Evolutionary conservation across 2,329 filamentous ascomycete genomes (phyloP), one percentile per base, ranked within the genome.

Genomic region (Diplocarpon rosae): DNA sequence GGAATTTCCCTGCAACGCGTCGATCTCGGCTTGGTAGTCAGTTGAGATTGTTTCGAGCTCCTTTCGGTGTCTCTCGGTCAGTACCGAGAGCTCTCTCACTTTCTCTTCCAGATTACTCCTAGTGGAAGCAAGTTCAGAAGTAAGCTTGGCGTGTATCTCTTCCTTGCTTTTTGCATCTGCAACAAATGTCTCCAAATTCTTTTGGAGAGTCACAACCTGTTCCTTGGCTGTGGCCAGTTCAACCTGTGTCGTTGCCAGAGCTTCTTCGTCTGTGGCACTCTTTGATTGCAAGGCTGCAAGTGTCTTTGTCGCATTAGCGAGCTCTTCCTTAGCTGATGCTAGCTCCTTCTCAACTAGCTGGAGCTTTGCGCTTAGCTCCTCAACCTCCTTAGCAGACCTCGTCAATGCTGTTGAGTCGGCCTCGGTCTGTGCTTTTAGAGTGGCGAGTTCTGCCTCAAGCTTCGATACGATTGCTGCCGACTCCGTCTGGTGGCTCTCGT

Each of bases 1-100:
- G 12, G 77, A 76, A 50, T 81, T 76, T 16, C 75, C 76, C 45
- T 72, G 71, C 13, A 80, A 69, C 46, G 72, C 72, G 56, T 80
- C 76, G 43, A 82, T 80, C 59, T 81, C 76, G n/a, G 71, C 68
- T 58, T 80, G 73, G 52, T 78, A 79, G 52, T 80, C 76, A 50
- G 73, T 66, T 1, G 75, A 76, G 43, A 81, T 61, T 48, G 69
- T 70, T 59, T 73, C 68, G 52, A 82, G 67, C 56, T 76, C 73
- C 52, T 72, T 69, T 48, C 75, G 69, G 56, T 81, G 74, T 30
- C 73, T 70, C 39, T 67, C 60, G 60, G 76, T 71, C 48, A 78
- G 61, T 56, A 70, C 69, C 12, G 68, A 62, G 17, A 61, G 58
- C 39, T 62, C 59, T 33, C 56, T 56, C 11, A 49, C 51, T 47